phyloP scores from a whole-genome alignment of 148 eudicot genomes.

The Silene uniflora region DNA sequence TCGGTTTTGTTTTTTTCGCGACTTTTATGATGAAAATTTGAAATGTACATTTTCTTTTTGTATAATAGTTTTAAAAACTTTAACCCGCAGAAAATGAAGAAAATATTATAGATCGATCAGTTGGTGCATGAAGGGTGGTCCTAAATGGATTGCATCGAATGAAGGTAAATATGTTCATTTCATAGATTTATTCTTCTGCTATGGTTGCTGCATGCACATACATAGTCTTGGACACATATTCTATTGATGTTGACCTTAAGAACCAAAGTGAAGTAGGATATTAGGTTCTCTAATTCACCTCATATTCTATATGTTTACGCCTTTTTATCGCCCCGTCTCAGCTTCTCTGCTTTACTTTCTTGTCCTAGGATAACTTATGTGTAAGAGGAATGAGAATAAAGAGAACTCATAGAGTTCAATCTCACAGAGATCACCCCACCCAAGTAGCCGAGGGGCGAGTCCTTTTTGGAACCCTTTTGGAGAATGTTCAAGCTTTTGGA shows the following conservation, averaged over 20 bases:
- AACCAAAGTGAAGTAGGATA: not conserved
- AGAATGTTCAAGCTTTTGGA: constrained; percentile 14
- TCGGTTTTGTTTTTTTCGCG: no score
- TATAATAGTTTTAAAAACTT: no score
- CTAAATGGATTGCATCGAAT: no score
- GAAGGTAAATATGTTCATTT: no score
- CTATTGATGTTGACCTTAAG: not conserved
- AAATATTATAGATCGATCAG: no score
- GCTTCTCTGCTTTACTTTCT: constrained; percentile 7
- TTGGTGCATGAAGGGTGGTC: no score
- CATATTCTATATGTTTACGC: not conserved
- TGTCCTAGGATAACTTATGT: constrained; percentile 5
- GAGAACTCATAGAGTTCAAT: not conserved
- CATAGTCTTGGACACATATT: not conserved
- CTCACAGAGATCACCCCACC: not conserved
- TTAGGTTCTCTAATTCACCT: not conserved
- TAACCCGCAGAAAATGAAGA: no score
- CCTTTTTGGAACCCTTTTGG: not conserved
- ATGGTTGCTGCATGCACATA: no score
- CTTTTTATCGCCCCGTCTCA: not conserved
- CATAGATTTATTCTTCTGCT: no score
- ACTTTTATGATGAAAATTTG: no score
- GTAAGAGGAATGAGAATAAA: not conserved
- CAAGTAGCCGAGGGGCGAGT: not conserved
- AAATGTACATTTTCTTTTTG: no score